These are phyloP conservation scores for Juglanconis sp. DNA, from an alignment of 2,329 filamentous ascomycete genomes.

Conservation along the genomic window DNA sequence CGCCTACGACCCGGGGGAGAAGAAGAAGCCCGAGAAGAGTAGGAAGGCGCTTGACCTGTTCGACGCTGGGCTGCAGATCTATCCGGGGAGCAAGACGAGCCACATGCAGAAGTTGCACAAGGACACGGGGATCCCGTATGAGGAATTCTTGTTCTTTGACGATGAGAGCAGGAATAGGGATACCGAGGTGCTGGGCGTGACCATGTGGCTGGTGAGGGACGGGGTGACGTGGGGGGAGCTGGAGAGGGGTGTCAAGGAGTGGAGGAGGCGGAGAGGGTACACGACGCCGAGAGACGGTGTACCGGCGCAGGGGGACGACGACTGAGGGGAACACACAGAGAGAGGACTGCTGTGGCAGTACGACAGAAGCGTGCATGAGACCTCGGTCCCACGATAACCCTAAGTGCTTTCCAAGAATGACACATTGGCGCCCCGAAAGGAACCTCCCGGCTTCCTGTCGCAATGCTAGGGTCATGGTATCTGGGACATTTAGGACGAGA, in stretches of 20 bases:
- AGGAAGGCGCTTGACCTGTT: slow-evolving; percentile 57
- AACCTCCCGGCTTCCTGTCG: too few species aligned
- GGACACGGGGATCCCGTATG: slow-evolving; percentile 66
- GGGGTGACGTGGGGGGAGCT: slow-evolving; percentile 75
- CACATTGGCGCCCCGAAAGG: too few species aligned
- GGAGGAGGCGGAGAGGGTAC: slow-evolving; percentile 67
- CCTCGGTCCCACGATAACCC: too few species aligned
- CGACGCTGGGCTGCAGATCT: slow-evolving; percentile 61
- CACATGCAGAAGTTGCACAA: slow-evolving; percentile 76
- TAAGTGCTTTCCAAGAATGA: too few species aligned
- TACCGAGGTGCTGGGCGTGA: slow-evolving; percentile 74
- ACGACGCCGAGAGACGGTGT: background rate
- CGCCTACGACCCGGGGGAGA: slow-evolving; percentile 19
- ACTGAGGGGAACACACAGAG: background rate
- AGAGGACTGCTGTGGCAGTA: too few species aligned
- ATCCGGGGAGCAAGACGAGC: slow-evolving; percentile 76
- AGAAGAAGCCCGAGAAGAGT: slow-evolving; percentile 29
- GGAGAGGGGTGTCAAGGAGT: slow-evolving; percentile 74
- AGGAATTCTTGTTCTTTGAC: slow-evolving; percentile 94
- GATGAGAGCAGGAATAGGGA: slow-evolving; percentile 85
- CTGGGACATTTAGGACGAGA: too few species aligned
- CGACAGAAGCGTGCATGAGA: too few species aligned
- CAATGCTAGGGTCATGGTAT: too few species aligned
- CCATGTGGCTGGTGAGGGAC: slow-evolving; percentile 78
- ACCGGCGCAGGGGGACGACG: background rate